Evolutionary conservation across 148 eudicot genomes (phyloP).

Genomic region (Arbutus unedo): DNA sequence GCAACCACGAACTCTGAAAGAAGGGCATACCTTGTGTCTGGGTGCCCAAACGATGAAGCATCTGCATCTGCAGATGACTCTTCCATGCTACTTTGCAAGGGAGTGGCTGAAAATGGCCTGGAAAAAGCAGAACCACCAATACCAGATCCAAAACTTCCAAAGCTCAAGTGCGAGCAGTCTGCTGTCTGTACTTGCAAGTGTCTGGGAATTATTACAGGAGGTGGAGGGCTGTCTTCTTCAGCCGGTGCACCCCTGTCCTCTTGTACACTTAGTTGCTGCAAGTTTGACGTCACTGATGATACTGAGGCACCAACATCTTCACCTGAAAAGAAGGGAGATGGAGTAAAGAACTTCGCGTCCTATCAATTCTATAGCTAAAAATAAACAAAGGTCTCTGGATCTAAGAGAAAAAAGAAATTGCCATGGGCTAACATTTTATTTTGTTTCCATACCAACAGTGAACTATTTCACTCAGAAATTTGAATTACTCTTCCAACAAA

Average conservation of each 20-base stretch:
- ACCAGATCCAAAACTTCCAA: slow-evolving; percentile 82
- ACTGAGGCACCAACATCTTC: slow-evolving; percentile 47
- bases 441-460: not conserved
- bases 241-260: slow-evolving; percentile 43
- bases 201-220: slow-evolving; percentile 82
- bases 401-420: not conserved
- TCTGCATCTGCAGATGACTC: slow-evolving; percentile 49
- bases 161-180: slow-evolving; percentile 84
- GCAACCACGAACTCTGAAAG: not conserved
- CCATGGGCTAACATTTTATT: too few species aligned
- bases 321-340: slow-evolving; percentile 28
- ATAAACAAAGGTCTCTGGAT: not conserved
- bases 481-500: not conserved
- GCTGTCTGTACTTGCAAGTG: slow-evolving; percentile 77
- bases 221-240: slow-evolving; percentile 70
- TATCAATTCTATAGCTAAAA: not conserved
- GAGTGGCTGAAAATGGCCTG: slow-evolving; percentile 45
- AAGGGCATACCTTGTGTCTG: slow-evolving; percentile 56
- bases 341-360: not conserved
- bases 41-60: slow-evolving; percentile 47
- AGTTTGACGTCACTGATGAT: slow-evolving; percentile 57
- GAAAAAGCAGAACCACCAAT: slow-evolving; percentile 43
- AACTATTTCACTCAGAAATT: not conserved
- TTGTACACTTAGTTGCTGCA: slow-evolving; percentile 59
- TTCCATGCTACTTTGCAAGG: slow-evolving; percentile 37